Conservation (phyloP, 169 alveolate genomes). For the Plasmodium fragile region DNA sequence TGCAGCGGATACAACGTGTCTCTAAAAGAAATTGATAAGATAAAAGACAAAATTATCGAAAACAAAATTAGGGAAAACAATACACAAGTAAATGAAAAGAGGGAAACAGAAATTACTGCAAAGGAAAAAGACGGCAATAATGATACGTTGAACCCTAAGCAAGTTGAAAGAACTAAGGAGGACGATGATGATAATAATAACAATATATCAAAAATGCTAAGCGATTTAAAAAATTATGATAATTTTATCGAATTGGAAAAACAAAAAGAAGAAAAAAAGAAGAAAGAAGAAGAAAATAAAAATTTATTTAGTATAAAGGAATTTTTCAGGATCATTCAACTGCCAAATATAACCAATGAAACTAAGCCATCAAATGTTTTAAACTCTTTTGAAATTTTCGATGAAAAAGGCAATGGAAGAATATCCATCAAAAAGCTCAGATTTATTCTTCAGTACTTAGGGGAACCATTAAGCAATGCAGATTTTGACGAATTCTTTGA, state of each 20-base stretch:
- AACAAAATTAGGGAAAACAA: slow-evolving; percentile 20
- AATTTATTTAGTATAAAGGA: slow-evolving; percentile 70
- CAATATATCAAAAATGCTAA: slow-evolving; percentile 54
- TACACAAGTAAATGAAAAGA: slow-evolving; percentile 13
- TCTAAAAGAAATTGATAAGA: slow-evolving; percentile 61
- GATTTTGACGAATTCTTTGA: slow-evolving; percentile 71
- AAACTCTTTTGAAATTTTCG: slow-evolving; percentile 69
- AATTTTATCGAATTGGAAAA: slow-evolving; percentile 70
- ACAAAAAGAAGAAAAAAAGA: slow-evolving; percentile 54
- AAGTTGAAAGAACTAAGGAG: neutral
- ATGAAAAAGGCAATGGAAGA: slow-evolving; percentile 72
- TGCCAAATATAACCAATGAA: slow-evolving; percentile 65
- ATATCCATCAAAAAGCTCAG: slow-evolving; percentile 53
- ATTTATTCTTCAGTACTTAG: slow-evolving; percentile 68
- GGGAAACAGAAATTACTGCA: slow-evolving; percentile 13
- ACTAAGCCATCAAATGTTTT: slow-evolving; percentile 61
- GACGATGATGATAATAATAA: slow-evolving; percentile 3
- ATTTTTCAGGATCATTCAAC: slow-evolving; percentile 61
- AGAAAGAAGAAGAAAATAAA: slow-evolving; percentile 71
- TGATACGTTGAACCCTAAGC: neutral
- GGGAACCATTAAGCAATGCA: slow-evolving; percentile 61
- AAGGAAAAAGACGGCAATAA: slow-evolving; percentile 15
- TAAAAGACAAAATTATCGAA: slow-evolving; percentile 49
- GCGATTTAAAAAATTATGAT: slow-evolving; percentile 63
- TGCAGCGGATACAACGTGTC: slow-evolving; percentile 74